Conservation (phyloP, 495 filamentous ascomycete species). For the Penicillium coprophilum region DNA sequence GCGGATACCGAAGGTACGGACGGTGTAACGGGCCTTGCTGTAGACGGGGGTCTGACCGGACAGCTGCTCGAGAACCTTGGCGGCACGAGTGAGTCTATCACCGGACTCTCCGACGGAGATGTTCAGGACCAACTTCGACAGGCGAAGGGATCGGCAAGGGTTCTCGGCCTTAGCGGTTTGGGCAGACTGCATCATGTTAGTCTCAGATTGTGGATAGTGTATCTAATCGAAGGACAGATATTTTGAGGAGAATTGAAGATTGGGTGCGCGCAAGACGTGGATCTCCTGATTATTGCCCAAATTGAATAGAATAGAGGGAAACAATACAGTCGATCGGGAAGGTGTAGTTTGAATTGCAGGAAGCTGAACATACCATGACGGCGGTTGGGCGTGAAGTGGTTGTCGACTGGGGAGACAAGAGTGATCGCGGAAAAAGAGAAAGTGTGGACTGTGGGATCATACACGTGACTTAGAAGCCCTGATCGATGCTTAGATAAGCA, state of each 20-base stretch:
- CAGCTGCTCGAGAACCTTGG: constrained; percentile 99
- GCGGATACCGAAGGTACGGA: constrained; percentile 99
- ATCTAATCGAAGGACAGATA: neutral
- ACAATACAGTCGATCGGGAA: neutral
- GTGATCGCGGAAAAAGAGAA: constrained; percentile 39
- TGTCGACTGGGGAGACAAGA: constrained; percentile 44
- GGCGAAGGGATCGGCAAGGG: constrained; percentile 99
- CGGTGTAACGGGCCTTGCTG: constrained; percentile 99
- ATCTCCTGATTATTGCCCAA: neutral
- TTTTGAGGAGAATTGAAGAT: constrained; percentile 7
- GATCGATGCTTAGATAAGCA: neutral
- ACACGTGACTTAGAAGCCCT: constrained; percentile 23
- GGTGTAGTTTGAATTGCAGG: neutral
- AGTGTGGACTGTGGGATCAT: constrained; percentile 44
- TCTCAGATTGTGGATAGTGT: neutral
- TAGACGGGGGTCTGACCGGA: constrained; percentile 99
- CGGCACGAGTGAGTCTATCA: constrained; percentile 99
- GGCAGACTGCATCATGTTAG: constrained; percentile 52
- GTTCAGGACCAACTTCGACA: constrained; percentile 99
- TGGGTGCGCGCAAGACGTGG: neutral
- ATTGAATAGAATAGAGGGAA: constrained; percentile 2
- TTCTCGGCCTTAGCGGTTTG: constrained; percentile 81
- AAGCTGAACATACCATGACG: constrained; percentile 48
- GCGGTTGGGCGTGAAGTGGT: constrained; percentile 47
- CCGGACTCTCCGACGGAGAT: constrained; percentile 99